Base-by-base conservation (phyloP, 2,329 filamentous ascomycete species). In the Pseudocercospora cruenta region DNA sequence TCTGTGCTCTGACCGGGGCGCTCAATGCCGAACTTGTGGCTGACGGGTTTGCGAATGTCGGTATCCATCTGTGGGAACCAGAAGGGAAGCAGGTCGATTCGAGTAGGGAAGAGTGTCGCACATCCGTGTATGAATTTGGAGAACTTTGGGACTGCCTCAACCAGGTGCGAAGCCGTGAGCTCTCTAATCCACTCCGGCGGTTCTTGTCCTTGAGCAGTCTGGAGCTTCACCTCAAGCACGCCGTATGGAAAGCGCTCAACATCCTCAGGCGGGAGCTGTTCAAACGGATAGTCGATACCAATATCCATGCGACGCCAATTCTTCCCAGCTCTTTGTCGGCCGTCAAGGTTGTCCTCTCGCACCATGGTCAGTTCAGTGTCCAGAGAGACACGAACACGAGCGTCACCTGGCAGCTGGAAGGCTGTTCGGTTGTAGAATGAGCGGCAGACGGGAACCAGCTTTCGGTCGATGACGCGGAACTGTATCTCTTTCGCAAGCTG, bases 61-160 rank as follows among this genome's bases (percentile, higher is more conserved):
- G 96, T 89, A 71, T 96, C 90, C 95, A 99, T 99, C 80, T 99
- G 95, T 0, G 95, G 95, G 84, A 94, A 92, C 95, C 95, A 99
- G 83, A 92, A 99, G 0, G 95, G 95, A 5, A 99, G 84, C 12
- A 99, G 85, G 57, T 97, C 84, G 79, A 99, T 99, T 63, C 91
- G 88, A 53, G 89, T 86, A 0, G 94, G 94, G 78, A 97, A 96
- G 54, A 99, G 82, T 10, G 88, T 91, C 9, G 94, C 94, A 1
- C 90, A 93, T 66, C 95, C 95, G 79, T 99, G 95, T 65, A 99
- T 98, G 79, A 98, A 99, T 81, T 99, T 99, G 76, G 93, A 97
- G 80, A 98, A 99, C 78, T 99, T 99, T 68, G 95, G 95, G 2
- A 99, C 94, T n/a, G 95, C 94, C 81, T 99, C 95, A 1, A 99